A percentile compares a stretch with the other conserved stretches of the same genome.
Evolutionary conservation across 306 rosid species (phyloP).

Genomic region (Rosa chinensis): DNA sequence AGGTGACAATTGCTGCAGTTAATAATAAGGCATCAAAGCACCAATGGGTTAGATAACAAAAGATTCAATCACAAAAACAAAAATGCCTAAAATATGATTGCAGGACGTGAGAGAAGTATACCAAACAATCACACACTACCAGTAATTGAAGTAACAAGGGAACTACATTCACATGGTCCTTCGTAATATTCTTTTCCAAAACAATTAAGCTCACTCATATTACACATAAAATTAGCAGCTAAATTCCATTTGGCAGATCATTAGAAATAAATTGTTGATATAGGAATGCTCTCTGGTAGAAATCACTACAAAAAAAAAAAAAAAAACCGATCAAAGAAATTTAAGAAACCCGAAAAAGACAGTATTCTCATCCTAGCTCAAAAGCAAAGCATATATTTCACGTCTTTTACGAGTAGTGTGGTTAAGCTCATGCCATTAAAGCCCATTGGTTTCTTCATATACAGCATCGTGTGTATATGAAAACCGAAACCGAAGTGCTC

Average conservation of each 20-base stretch:
- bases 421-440: neutral
- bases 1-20: constrained; percentile 39
- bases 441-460: neutral
- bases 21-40: constrained; percentile 7
- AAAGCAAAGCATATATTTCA: neutral
- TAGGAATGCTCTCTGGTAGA: neutral
- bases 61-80: neutral
- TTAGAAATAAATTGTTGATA: neutral
- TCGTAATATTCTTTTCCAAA: neutral
- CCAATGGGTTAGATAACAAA: neutral
- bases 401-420: neutral
- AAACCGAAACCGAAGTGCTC: neutral
- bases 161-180: neutral
- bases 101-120: neutral
- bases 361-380: neutral
- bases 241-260: neutral
- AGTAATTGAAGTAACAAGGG: neutral
- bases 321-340: neutral
- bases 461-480: neutral
- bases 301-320: neutral
- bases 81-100: neutral
- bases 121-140: neutral
- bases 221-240: neutral
- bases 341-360: neutral
- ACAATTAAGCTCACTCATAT: neutral